phyloP scores from a whole-genome alignment of 106 monocot genomes.

The Agapanthus africanus region DNA sequence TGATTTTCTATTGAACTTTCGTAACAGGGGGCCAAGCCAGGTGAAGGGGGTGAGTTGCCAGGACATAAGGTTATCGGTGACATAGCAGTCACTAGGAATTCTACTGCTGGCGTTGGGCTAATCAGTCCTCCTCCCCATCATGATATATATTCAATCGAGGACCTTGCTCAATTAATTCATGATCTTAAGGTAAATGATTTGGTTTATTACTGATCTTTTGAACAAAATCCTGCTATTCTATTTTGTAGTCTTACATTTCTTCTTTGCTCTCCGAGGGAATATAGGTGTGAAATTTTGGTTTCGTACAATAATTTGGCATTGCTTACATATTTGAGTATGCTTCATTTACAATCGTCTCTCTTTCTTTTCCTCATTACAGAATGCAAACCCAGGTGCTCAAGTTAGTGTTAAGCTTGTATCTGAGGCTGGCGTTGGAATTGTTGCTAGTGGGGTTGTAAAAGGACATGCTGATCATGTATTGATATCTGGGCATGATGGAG shows the following conservation, averaged over 20 bases:
- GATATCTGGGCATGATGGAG: slow-evolving; percentile 98
- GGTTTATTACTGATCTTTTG: not conserved
- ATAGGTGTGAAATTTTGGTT: not conserved
- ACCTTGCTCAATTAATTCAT: slow-evolving; percentile 94
- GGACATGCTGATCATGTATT: slow-evolving; percentile 99
- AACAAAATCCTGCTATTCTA: not conserved
- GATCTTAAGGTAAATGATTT: slow-evolving; percentile 79
- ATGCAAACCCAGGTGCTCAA: slow-evolving; percentile 86
- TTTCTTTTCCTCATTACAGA: slow-evolving; percentile 36
- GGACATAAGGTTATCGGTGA: slow-evolving; percentile 98
- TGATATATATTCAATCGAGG: slow-evolving; percentile 98
- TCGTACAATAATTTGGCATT: not conserved
- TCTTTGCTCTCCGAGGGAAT: not conserved
- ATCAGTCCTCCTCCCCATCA: slow-evolving; percentile 99
- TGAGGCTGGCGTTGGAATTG: slow-evolving; percentile 97
- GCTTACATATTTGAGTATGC: not conserved
- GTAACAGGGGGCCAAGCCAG: slow-evolving; percentile 93
- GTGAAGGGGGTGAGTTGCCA: slow-evolving; percentile 99
- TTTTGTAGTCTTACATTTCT: not conserved
- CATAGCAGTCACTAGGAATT: slow-evolving; percentile 96
- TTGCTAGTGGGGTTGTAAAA: slow-evolving; percentile 98
- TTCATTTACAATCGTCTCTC: not conserved
- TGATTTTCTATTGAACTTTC: slow-evolving; percentile 9
- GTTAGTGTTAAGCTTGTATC: slow-evolving; percentile 97
- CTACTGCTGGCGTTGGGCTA: slow-evolving; percentile 95